Evolutionary conservation across 2,329 filamentous ascomycete genomes (phyloP), one percentile per base, ranked within the genome.

Genomic region (Colletotrichum agaves): DNA sequence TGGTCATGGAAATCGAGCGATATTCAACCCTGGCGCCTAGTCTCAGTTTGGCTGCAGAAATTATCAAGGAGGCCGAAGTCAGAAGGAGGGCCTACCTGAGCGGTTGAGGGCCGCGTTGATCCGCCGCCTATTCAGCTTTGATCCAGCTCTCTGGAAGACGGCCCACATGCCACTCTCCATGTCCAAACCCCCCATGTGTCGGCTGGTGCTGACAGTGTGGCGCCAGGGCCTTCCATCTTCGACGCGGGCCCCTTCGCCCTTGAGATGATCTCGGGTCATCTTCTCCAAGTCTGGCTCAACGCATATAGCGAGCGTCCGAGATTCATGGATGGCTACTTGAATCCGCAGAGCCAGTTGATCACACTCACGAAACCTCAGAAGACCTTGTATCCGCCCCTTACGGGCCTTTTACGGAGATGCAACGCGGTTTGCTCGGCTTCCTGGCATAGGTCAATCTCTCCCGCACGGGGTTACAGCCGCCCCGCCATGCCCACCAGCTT

Each of bases 11-110:
- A 75, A 88, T 94, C 67, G 90, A 93, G 76, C 85, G 88, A 71
- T 92, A 93, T 76, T 87, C 91, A 0, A 87, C 91, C 71, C 82
- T 96, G 35, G 92, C 93, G 3, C 93, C 93, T 5, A 94, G 92
- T 74, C 82, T 95, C 35, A 87, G 86, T 71, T 82, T 95, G 56
- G 90, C 90, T n/a, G 89, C 91, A 21, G 92, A 95, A 75, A 93
- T 95, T 68, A 88, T 95, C 74, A 89, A 91, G 65, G 92, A 95
- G 76, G 92, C 93, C 7, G 92, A 92, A 76, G 87, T 89, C 73
- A 87, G 92, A 71, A 84, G 92, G 72, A 88, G 90, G 73, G 84
- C 87, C 69, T 88, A 88, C 78, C 80, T 88, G 71, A 82, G 83
- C 71, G 80, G 84, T 71, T 85, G 80, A 84, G 50, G 37, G 49